Evolutionary conservation across 768 basidiomycete species (phyloP), one percentile per base, ranked within the genome.

Genomic region (Suillus subaureus): DNA sequence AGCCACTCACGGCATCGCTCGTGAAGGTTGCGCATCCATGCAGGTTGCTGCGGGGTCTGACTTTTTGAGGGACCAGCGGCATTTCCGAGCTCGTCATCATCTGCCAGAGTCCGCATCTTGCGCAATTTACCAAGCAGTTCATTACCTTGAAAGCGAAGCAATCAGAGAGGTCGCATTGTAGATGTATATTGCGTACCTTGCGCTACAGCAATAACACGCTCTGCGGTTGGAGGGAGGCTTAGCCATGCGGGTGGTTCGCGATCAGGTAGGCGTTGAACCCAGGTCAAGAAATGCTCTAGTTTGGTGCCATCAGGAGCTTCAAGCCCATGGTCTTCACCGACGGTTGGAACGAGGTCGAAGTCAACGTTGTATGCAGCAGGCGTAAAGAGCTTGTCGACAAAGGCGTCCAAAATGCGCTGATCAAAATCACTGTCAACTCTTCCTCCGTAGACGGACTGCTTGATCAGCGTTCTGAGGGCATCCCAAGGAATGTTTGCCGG

Each of bases 401-500:
- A 99, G 18, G 94, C 88, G 74, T 98, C 93, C 56, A 99, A 84
- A 61, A 97, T 91, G 69, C 85, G 83, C 73, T 98, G 97, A 74
- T 99, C 97, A 73, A 94, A 96, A 77, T 96, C 94, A 68, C 94
- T 96, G 80, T 98, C 96, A 61, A 97, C 83, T 64, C 96, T 83
- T 16, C 97, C 96, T 66, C 96, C 94, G 71, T 99, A 99, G 26
- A 99, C 92, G 8, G 95, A 95, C 74, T 98, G 93, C 72, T 97
- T 98, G 80, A 99, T 86, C 61, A 99, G 84, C 0, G 91, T 92
- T 43, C 95, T 86, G n/a, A 99, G 80, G 15, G 97, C 97, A 69
- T 91, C 89, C 96, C 97, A 99, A 5, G 97, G 97, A 60, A 99
- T 96, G 12, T 84, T 82, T 0, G 87, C 90, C 2, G 97, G 97